Evolutionary conservation across 331 rosid species (phyloP).

Genomic region (Pyracantha coccinea): DNA sequence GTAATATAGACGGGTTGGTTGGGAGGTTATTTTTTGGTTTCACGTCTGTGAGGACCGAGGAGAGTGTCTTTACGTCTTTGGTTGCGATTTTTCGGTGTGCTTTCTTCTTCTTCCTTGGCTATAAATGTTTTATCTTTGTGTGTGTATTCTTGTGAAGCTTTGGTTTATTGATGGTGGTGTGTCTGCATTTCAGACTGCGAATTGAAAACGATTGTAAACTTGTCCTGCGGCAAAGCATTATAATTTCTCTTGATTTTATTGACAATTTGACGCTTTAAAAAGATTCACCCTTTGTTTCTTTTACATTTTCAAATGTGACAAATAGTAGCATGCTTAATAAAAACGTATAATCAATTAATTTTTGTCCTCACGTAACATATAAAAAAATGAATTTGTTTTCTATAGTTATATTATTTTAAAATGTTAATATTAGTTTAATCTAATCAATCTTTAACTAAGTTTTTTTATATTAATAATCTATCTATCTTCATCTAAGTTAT

Average conservation of each 20-base stretch:
- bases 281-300: background rate
- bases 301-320: background rate
- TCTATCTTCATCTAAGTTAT: too few species aligned
- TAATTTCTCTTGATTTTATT: background rate
- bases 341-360: background rate
- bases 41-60: slow-evolving; percentile 14
- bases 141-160: slow-evolving; percentile 9
- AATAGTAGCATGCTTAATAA: background rate
- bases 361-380: background rate
- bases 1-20: slow-evolving; percentile 21
- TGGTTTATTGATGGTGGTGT: slow-evolving; percentile 20
- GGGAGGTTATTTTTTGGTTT: slow-evolving; percentile 10
- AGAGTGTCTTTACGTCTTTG: slow-evolving; percentile 16
- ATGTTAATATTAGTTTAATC: background rate
- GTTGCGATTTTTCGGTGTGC: slow-evolving; percentile 15
- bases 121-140: background rate
- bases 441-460: background rate
- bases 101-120: background rate
- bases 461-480: background rate
- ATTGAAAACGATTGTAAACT: background rate
- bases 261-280: background rate
- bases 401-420: background rate
- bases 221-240: background rate
- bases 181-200: background rate
- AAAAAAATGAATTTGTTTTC: background rate